Evolutionary conservation across 495 filamentous ascomycete species (phyloP).

Genomic region (Copromyces sp.): DNA sequence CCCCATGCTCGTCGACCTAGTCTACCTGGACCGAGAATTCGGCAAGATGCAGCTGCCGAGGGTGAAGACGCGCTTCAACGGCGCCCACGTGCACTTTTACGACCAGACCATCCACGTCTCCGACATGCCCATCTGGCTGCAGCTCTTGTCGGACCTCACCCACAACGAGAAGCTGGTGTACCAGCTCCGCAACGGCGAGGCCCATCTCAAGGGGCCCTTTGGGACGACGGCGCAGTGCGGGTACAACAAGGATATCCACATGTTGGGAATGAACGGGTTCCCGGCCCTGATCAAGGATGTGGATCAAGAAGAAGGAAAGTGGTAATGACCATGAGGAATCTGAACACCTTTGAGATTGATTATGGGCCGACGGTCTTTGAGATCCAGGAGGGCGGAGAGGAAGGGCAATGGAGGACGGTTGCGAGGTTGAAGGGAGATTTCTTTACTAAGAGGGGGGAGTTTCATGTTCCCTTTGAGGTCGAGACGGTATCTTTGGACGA

Average conservation of each 20-base stretch:
- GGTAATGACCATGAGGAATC: slow-evolving; percentile 15
- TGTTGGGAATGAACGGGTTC: slow-evolving; percentile 19
- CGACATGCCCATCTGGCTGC: slow-evolving; percentile 11
- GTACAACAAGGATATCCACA: slow-evolving; percentile 18
- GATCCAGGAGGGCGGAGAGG: slow-evolving; percentile 11
- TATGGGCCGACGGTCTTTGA: slow-evolving; percentile 22
- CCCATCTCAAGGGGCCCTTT: background rate
- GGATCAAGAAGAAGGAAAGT: slow-evolving; percentile 1
- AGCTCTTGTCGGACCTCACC: slow-evolving; percentile 15
- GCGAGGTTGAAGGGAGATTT: slow-evolving; percentile 18
- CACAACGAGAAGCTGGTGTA: slow-evolving; percentile 6
- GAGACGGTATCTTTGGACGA: background rate
- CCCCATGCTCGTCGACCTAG: slow-evolving; percentile 23
- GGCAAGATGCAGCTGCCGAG: slow-evolving; percentile 21
- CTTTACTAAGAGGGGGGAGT: slow-evolving; percentile 10
- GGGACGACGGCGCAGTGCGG: background rate
- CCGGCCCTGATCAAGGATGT: slow-evolving; percentile 5
- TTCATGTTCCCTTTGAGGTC: background rate
- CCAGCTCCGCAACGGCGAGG: slow-evolving; percentile 17
- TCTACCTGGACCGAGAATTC: slow-evolving; percentile 8
- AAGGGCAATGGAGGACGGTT: slow-evolving; percentile 4
- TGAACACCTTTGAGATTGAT: slow-evolving; percentile 20
- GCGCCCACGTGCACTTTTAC: slow-evolving; percentile 14
- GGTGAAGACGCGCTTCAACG: slow-evolving; percentile 10
- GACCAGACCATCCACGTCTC: slow-evolving; percentile 19